Percentiles rank a stretch among this genome's conserved stretches.
Evolutionary conservation across 106 monocot genomes (phyloP).

Genomic region (Triglochin maritima): DNA sequence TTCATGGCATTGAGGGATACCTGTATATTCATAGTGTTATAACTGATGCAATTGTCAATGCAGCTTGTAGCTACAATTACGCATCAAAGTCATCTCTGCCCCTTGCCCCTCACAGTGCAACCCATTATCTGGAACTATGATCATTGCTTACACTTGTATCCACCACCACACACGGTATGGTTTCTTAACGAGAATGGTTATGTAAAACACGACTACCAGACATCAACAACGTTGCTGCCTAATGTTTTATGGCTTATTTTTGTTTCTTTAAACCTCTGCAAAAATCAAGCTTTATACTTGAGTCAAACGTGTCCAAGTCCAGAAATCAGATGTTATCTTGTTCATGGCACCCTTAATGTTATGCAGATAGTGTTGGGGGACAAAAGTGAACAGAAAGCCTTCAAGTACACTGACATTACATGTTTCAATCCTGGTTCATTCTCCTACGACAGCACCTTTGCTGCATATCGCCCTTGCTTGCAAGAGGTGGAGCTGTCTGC

Average conservation of each 20-base stretch:
- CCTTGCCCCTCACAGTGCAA: constrained; percentile 82
- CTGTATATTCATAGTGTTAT: not conserved
- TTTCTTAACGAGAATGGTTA: not conserved
- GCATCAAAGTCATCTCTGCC: constrained; percentile 99
- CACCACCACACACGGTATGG: constrained; percentile 77
- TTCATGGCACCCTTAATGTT: too few species aligned
- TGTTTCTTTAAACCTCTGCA: too few species aligned
- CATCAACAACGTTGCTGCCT: too few species aligned
- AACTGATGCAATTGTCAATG: constrained; percentile 1
- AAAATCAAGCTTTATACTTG: too few species aligned
- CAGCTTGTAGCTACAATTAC: constrained; percentile 99
- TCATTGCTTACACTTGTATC: constrained; percentile 84
- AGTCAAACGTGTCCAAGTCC: too few species aligned
- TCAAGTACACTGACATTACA: constrained; percentile 83
- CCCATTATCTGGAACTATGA: constrained; percentile 99
- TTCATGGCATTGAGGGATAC: too few species aligned
- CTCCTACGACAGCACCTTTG: constrained; percentile 77
- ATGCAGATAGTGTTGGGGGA: constrained; percentile 92
- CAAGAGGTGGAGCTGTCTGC: constrained; percentile 82
- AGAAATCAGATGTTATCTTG: too few species aligned
- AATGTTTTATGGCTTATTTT: too few species aligned
- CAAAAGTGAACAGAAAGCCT: constrained; percentile 81
- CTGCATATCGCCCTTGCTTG: constrained; percentile 84
- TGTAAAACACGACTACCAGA: not conserved
- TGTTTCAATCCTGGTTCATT: constrained; percentile 98